phyloP scores from a whole-genome alignment of 2,329 filamentous ascomycete genomes.

The Fusarium mundagurra region DNA sequence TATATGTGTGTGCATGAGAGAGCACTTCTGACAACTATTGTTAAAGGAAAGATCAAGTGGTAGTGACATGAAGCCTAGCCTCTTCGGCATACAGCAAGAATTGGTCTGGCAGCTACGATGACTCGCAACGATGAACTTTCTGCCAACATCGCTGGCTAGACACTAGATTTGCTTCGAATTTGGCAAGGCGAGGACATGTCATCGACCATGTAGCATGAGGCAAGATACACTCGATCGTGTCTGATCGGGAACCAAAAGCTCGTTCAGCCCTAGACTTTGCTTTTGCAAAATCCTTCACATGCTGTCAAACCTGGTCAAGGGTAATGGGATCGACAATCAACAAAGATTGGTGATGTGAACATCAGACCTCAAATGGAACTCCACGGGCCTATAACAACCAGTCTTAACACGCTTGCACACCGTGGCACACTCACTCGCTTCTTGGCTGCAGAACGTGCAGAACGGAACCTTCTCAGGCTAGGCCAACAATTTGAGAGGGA shows the following conservation, averaged over 20 bases:
- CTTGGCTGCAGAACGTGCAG: slow-evolving; percentile 23
- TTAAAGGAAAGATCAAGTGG: neutral
- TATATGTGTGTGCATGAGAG: neutral
- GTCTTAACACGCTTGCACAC: neutral
- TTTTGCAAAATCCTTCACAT: slow-evolving; percentile 11
- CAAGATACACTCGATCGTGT: slow-evolving; percentile 11
- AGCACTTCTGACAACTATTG: neutral
- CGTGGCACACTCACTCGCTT: neutral
- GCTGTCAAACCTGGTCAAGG: slow-evolving; percentile 4
- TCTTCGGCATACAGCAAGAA: neutral
- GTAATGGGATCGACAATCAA: slow-evolving; percentile 25
- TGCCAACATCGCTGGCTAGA: neutral
- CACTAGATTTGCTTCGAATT: slow-evolving; percentile 6
- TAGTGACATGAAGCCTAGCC: neutral
- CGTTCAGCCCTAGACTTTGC: neutral
- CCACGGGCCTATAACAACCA: neutral
- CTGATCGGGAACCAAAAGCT: slow-evolving; percentile 1
- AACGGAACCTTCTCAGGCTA: slow-evolving; percentile 26
- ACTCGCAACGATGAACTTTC: slow-evolving; percentile 8
- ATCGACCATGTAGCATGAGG: slow-evolving; percentile 8
- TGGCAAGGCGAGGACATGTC: neutral
- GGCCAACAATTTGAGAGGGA: slow-evolving; percentile 15
- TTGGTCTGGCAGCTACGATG: slow-evolving; percentile 1
- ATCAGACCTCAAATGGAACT: slow-evolving; percentile 5
- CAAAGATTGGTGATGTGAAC: slow-evolving; percentile 7